phyloP scores from a whole-genome alignment of 1,284 basidiomycete genomes.

The Fereydounia khargensis region DNA sequence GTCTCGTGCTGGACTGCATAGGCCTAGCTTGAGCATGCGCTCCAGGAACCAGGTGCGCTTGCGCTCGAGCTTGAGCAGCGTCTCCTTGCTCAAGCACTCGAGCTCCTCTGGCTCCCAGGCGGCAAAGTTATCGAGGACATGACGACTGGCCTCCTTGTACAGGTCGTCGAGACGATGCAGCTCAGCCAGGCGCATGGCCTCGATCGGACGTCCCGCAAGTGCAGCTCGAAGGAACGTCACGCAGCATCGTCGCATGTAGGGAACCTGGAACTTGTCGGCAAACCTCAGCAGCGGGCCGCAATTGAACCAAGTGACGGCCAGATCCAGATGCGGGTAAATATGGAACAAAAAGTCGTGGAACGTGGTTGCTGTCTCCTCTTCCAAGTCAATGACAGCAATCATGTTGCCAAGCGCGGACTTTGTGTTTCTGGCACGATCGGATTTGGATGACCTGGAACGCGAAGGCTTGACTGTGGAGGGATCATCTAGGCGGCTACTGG shows the following conservation, averaged over 20 bases:
- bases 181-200: conserved; percentile 43
- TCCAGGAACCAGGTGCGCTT: conserved; percentile 63
- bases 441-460: too few species aligned
- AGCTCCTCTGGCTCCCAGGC: conserved; percentile 37
- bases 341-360: conserved; percentile 39
- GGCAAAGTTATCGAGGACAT: conserved; percentile 41
- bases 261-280: conserved; percentile 40
- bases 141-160: conserved; percentile 36
- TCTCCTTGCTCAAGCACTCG: conserved; percentile 15
- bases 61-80: conserved; percentile 38
- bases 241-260: conserved; percentile 22
- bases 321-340: conserved; percentile 40
- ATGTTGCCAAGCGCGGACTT: too few species aligned
- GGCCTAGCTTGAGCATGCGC: conserved; percentile 82
- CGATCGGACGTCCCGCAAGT: conserved; percentile 39
- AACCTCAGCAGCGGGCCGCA: conserved; percentile 30
- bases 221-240: conserved; percentile 26
- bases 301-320: conserved; percentile 33
- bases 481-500: too few species aligned
- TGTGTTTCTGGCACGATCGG: too few species aligned
- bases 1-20: conserved; percentile 80
- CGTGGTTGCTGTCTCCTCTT: conserved; percentile 32
- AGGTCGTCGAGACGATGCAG: conserved; percentile 26
- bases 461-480: too few species aligned
- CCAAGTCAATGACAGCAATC: conserved; percentile 22